phyloP scores from a whole-genome alignment of 805 yeast genomes.

The Cyberlindnera mississippiensis region DNA sequence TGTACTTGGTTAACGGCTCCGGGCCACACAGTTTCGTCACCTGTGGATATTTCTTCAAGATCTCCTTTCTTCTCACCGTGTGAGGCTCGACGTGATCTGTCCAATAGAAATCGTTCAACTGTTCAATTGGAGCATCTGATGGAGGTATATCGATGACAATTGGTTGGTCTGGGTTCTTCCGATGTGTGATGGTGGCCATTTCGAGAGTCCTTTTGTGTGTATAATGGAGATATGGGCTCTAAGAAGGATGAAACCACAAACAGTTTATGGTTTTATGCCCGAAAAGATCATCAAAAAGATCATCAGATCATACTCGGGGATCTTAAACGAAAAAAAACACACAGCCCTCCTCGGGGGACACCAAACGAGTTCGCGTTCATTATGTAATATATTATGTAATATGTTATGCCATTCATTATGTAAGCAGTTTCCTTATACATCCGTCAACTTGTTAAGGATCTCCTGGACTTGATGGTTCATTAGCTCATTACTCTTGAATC shows the following conservation, averaged over 20 bases:
- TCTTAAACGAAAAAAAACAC: not conserved
- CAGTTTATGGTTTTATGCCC: not conserved
- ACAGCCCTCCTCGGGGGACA: not conserved
- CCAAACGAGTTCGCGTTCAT: not conserved
- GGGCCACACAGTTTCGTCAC: slow-evolving; percentile 78
- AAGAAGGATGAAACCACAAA: not conserved
- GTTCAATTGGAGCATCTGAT: slow-evolving; percentile 28
- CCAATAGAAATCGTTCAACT: slow-evolving; percentile 72
- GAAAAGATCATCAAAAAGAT: not conserved
- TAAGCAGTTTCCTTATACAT: too few species aligned
- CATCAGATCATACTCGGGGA: not conserved
- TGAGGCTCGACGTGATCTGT: slow-evolving; percentile 83
- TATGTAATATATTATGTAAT: not conserved
- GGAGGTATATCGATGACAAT: slow-evolving; percentile 30
- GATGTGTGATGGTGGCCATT: slow-evolving; percentile 29
- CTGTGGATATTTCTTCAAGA: slow-evolving; percentile 72
- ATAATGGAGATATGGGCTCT: not conserved
- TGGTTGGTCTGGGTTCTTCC: slow-evolving; percentile 25
- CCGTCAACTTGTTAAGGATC: slow-evolving; percentile 9
- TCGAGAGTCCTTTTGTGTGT: not conserved
- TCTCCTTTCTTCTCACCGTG: slow-evolving; percentile 64
- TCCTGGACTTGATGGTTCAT: slow-evolving; percentile 16
- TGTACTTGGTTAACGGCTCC: slow-evolving; percentile 82
- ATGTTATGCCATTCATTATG: too few species aligned
- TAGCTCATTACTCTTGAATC: slow-evolving; percentile 15